Evolutionary conservation across 1,139 yeast species (phyloP), one percentile per base, ranked within the genome.

Genomic region (Magnusiomyces ingens): DNA sequence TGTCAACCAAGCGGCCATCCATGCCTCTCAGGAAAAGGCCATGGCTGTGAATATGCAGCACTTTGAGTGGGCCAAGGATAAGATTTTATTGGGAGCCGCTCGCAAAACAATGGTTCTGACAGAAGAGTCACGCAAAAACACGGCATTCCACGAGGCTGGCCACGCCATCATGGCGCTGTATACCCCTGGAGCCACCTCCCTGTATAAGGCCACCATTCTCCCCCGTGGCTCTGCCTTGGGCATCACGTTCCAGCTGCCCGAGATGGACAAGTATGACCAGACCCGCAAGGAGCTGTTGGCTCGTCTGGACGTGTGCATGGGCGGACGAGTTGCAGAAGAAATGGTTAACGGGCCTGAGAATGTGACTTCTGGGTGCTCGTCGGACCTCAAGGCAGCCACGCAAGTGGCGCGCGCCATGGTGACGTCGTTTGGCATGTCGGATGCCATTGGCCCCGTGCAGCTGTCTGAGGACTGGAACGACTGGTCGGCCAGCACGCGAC

Each of bases 81-180:
- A 93, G 73, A 93, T 94, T 56, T 75, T 94, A 64, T 83, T 94
- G 86, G 99, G 99, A 52, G 99, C 98, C 38, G 99, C 96, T 59
- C 85, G 95, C 89, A 88, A 88, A 72, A 88, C 96, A 51, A 91
- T 91, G 98, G 97, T 93, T 51, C 80, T 93, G 72, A 91, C 99
- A 26, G 97, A 93, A 69, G 97, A 93, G 61, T 81, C 95, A 0
- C 81, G 98, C 69, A 81, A 80, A 62, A 91, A 93, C 62, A 94
- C 99, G 18, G 99, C 99, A 1, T 94, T 84, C 70, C 99, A 93
- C 71, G 99, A 93, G 73, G 99, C 99, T 10, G 99, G 99, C 2
- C 99, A 93, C 72, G 99, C 99, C 3, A 88, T 93, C 56, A 52
- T 91, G 88, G 98, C 99, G 4, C 79, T 93, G 81, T 93, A 79